phyloP scores from a whole-genome alignment of 148 eudicot genomes.

The Agrostemma githago region DNA sequence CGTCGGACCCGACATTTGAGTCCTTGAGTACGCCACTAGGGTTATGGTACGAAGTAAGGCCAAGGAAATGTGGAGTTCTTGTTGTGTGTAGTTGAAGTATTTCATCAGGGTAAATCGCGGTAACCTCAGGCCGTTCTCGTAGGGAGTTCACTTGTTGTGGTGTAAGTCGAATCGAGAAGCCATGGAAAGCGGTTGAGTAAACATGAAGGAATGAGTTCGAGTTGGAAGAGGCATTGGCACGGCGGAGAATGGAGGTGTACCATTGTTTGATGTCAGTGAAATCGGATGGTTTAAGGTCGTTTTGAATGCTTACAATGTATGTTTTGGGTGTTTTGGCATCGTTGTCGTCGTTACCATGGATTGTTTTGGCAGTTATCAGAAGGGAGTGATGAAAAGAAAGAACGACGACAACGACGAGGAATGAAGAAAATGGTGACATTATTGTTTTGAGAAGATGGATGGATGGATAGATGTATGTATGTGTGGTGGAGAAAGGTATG shows the following conservation, averaged over 20 bases:
- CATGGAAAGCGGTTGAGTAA: constrained; percentile 29
- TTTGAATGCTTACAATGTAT: constrained; percentile 21
- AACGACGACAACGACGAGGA: not conserved
- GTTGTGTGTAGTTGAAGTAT: constrained; percentile 26
- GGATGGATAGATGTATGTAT: too few species aligned
- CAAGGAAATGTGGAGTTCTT: constrained; percentile 29
- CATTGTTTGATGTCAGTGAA: constrained; percentile 24
- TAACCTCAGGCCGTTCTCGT: constrained; percentile 9
- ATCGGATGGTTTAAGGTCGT: constrained; percentile 13
- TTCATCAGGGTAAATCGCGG: constrained; percentile 14
- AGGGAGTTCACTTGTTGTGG: constrained; percentile 16
- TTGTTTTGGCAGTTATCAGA: not conserved
- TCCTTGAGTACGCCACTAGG: constrained; percentile 18
- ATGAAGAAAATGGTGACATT: not conserved
- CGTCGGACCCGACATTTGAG: constrained; percentile 23
- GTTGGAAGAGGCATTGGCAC: not conserved
- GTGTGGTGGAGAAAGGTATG: too few species aligned
- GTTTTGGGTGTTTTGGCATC: not conserved
- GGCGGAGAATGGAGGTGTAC: constrained; percentile 19
- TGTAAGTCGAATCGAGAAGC: constrained; percentile 26
- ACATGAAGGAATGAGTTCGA: constrained; percentile 15
- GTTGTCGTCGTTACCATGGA: not conserved
- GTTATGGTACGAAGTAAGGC: constrained; percentile 20
- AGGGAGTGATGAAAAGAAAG: not conserved
- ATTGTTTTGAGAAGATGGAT: not conserved